Conservation (phyloP, 2,329 filamentous ascomycete genomes). For the Fusarium coicis region DNA sequence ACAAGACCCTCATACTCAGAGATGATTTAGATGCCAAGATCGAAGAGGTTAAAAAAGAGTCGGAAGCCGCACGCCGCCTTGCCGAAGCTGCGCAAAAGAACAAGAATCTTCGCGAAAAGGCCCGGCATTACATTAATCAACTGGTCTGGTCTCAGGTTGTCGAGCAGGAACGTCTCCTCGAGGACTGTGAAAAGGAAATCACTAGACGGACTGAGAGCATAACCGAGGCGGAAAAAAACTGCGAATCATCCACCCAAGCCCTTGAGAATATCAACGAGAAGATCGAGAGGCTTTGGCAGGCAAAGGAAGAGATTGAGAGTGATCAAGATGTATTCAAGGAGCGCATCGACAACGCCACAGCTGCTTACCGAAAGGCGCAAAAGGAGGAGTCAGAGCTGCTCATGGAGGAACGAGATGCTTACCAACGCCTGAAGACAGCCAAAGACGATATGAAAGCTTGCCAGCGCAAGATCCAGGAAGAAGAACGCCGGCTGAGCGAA, state of each 20-base stretch:
- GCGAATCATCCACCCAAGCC: slow-evolving; percentile 59
- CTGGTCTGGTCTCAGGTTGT: slow-evolving; percentile 89
- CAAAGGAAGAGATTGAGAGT: slow-evolving; percentile 55
- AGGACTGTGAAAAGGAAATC: slow-evolving; percentile 47
- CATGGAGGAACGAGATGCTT: slow-evolving; percentile 73
- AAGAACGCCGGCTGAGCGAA: slow-evolving; percentile 71
- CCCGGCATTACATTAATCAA: slow-evolving; percentile 70
- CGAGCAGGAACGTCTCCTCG: slow-evolving; percentile 72
- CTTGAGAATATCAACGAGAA: slow-evolving; percentile 60
- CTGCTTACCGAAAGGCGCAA: slow-evolving; percentile 63
- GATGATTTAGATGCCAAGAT: slow-evolving; percentile 52
- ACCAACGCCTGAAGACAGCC: slow-evolving; percentile 65
- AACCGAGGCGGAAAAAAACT: slow-evolving; percentile 41
- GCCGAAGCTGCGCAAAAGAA: slow-evolving; percentile 74
- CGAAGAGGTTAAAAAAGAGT: slow-evolving; percentile 51
- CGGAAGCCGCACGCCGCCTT: slow-evolving; percentile 71
- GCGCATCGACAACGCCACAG: slow-evolving; percentile 57
- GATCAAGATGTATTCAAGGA: slow-evolving; percentile 61
- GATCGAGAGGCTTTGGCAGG: slow-evolving; percentile 52
- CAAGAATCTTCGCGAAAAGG: slow-evolving; percentile 69
- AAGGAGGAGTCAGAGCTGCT: slow-evolving; percentile 65
- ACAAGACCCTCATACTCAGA: slow-evolving; percentile 64
- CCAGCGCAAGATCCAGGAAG: slow-evolving; percentile 62
- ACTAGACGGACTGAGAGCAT: slow-evolving; percentile 42
- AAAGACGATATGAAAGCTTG: slow-evolving; percentile 58